Conservation (phyloP, 139 green algal species). For the Ettlia oleoabundans region DNA sequence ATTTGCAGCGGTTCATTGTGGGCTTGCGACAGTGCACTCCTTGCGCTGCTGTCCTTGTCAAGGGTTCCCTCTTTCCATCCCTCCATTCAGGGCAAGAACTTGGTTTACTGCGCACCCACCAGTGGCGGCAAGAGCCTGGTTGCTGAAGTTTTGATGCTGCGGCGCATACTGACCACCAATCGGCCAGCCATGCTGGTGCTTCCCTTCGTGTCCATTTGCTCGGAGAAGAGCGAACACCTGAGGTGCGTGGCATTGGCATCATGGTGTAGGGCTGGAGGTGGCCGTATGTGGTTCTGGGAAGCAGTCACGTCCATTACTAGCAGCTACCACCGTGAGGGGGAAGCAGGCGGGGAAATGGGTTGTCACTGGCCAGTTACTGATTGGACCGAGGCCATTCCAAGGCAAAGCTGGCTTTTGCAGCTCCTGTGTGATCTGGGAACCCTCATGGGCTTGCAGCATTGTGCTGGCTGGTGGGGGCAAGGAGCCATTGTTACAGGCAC, state of each 20-base stretch:
- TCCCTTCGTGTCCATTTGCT: constrained; percentile 71
- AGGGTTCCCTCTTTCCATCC: not conserved
- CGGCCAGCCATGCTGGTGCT: constrained; percentile 58
- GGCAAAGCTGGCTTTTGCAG: constrained; percentile 6
- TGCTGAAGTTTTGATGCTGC: constrained; percentile 85
- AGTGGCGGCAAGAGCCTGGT: constrained; percentile 89
- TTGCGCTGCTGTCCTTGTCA: too few relatives aligned
- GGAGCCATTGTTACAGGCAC: too few relatives aligned
- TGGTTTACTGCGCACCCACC: constrained; percentile 91
- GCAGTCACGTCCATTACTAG: too few relatives aligned
- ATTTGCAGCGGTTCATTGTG: not conserved
- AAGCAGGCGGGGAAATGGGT: too few relatives aligned
- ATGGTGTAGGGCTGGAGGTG: too few relatives aligned
- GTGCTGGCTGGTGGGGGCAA: too few relatives aligned
- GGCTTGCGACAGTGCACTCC: too few relatives aligned
- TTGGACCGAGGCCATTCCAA: constrained; percentile 13
- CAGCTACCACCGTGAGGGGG: too few relatives aligned
- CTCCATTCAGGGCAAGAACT: constrained; percentile 40
- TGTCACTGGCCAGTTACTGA: too few relatives aligned
- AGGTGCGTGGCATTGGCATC: too few relatives aligned
- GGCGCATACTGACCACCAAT: constrained; percentile 50
- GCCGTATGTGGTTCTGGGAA: too few relatives aligned
- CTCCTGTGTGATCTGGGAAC: not conserved
- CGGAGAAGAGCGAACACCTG: constrained; percentile 65
- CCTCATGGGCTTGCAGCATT: too few relatives aligned